Evolutionary conservation across 176 grass and related monocot species (phyloP).

Genomic region (Hordeum marinum): DNA sequence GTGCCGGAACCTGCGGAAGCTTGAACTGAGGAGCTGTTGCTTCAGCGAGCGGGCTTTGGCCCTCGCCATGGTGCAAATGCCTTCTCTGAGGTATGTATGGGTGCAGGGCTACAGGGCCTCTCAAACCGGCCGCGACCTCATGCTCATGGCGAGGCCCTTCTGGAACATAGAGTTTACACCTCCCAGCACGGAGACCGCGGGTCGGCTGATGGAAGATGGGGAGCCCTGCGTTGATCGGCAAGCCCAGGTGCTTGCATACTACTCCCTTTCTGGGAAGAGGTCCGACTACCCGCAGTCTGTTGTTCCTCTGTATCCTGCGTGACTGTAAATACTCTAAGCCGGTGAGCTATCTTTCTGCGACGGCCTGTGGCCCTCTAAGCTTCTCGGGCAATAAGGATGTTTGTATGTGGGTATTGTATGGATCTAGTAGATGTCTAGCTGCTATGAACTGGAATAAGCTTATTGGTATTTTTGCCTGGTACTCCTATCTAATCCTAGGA

Average conservation of each 20-base stretch:
- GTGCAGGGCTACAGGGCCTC: constrained; percentile 78
- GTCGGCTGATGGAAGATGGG: constrained; percentile 30
- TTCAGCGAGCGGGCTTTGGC: constrained; percentile 83
- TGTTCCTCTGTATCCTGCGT: constrained; percentile 63
- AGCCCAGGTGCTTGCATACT: constrained; percentile 78
- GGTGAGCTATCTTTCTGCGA: not conserved
- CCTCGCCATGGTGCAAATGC: constrained; percentile 40
- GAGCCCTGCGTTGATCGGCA: constrained; percentile 40
- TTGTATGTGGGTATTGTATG: constrained; percentile 37
- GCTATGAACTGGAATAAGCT: constrained; percentile 40
- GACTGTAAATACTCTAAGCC: constrained; percentile 60
- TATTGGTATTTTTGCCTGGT: constrained; percentile 20
- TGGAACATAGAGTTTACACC: constrained; percentile 96
- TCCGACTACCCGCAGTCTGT: constrained; percentile 60
- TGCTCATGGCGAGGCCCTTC: constrained; percentile 69
- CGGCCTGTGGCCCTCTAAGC: not conserved
- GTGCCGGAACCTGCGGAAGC: constrained; percentile 63
- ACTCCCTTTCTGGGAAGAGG: constrained; percentile 78
- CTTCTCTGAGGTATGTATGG: constrained; percentile 75
- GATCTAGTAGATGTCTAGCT: constrained; percentile 30
- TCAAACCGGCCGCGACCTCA: constrained; percentile 48
- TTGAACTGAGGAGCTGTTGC: constrained; percentile 82
- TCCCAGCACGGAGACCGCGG: constrained; percentile 14
- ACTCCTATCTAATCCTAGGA: constrained; percentile 35
- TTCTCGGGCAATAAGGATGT: constrained; percentile 26